Conservation (phyloP, 139 green algal genomes). For the Chlorella sorokiniana region DNA sequence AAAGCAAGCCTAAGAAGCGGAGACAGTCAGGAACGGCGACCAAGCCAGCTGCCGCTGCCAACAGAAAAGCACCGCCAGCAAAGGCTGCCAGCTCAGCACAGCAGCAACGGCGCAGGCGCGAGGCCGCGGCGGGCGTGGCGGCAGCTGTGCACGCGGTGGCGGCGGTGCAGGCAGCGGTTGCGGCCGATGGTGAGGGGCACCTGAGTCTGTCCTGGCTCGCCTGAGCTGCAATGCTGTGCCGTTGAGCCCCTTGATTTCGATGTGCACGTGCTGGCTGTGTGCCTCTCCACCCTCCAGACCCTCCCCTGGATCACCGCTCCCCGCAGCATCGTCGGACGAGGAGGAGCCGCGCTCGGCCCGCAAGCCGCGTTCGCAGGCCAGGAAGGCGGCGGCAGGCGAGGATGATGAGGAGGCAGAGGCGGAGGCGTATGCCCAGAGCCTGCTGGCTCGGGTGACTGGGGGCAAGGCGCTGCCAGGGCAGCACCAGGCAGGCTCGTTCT, state of each 20-base stretch:
- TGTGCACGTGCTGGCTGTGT: not conserved
- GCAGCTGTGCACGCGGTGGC: not conserved
- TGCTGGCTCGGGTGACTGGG: not conserved
- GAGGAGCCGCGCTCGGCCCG: conserved; percentile 18
- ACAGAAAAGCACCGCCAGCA: not conserved
- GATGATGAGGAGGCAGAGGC: conserved; percentile 3
- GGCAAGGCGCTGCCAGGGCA: not conserved
- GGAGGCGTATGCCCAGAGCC: not conserved
- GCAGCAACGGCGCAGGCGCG: conserved; percentile 6
- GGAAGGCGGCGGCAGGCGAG: not conserved
- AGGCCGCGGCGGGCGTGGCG: not conserved
- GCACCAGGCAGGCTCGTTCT: not conserved
- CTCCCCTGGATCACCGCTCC: not conserved
- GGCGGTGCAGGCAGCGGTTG: not conserved
- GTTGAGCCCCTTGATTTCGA: not conserved
- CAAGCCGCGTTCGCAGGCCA: not conserved
- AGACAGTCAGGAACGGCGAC: not conserved
- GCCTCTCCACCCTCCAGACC: not conserved
- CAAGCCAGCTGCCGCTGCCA: not conserved
- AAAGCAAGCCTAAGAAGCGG: conserved; percentile 6
- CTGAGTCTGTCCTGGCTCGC: too few relatives aligned
- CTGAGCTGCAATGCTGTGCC: not conserved
- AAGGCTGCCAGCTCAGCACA: not conserved
- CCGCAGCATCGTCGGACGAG: conserved; percentile 10
- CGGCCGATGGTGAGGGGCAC: conserved; percentile 16